Base-by-base conservation (phyloP, 768 basidiomycete genomes). In the Tricholoma terreum region DNA sequence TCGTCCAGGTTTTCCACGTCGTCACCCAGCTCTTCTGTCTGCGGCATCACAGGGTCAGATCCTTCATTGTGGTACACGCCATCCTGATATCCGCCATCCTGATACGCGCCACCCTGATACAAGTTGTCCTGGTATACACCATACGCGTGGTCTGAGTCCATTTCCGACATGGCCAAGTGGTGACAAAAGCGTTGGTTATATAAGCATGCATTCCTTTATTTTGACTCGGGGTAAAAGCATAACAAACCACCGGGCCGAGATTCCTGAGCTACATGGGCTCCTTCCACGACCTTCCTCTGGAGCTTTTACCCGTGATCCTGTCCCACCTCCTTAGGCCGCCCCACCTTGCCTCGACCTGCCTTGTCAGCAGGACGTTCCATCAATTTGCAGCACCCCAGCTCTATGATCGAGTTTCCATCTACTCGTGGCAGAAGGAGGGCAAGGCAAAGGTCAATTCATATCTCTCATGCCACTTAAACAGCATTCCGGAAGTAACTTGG, bases 381-480 rank as follows among this genome's bases (percentile, higher is more conserved):
- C 43, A 58, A 1, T 84, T 84, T 60, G 78, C 84, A 0, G 68
- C 73, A 2, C 73, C 78, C 9, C 59, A 69, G 27, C 74, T 92
- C 21, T 93, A 92, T 62, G 73, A 78, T 22, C 74, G 77, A 11
- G 76, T 85, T 15, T 78, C 74, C 43, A 83, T 92, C 45, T 86
- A 84, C 69, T 78, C 88, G 14, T 90, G 89, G 90, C 82, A 90
- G 55, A 85, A 74, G 61, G 79, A 84, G 31, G 79, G 77, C 12
- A 92, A 88, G 65, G 65, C 63, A 8, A 87, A 80, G 77, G 89
- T 85, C 61, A 52, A 21, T 30, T 1, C 40, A 27, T 19, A 1
- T 14, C 48, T 15, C 19, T n/a, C 5, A 36, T 30, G 14, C 4
- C 40, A 17, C 15, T 36, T 40, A 46, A 12, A 30, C 17, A 22